Evolutionary conservation across 2,329 filamentous ascomycete genomes (phyloP), one percentile per base, ranked within the genome.

Genomic region (Fusarium anguioides): DNA sequence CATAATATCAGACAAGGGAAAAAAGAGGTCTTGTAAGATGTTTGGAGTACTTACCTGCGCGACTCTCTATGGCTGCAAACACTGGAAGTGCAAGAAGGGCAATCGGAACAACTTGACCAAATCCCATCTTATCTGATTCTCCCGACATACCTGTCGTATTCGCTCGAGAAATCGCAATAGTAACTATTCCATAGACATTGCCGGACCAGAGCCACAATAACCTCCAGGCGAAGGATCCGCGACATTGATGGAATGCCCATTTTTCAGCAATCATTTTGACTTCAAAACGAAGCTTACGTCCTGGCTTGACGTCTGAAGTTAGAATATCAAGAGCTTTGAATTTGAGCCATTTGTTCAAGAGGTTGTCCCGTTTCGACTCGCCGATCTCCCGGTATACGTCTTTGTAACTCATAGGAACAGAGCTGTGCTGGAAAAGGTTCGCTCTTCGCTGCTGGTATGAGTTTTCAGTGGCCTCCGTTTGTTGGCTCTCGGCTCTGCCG

Each of bases 391-490:
- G 1, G 6, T n/a, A 9, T 0, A 55, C 23, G 0, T 8, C 20
- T 26, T 21, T 57, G 0, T 14, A 5, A 2, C 2, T 7, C 0
- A 18, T 17, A 2, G 6, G 29, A 5, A 2, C 8, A 4, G 3
- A 8, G 0, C 3, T 6, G 2, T 4, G 17, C 6, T 26, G 12
- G 0, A 21, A 39, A 0, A 55, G 3, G 0, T 3, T 5, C 4
- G 11, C 20, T 2, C 5, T 20, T 10, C 14, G 14, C 4, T 14
- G 4, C 4, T 5, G 9, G 14, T 31, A 26, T 7, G 15, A 14
- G 5, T 47, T 7, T 4, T 14, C 8, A n/a, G 15, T 33, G n/a
- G 11, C 15, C 5, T 6, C 5, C 12, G 5, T 11, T 24, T 6
- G 23, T n/a, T n/a, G 39, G 7, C 8, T 24, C 5, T 18, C 39